A percentile compares a stretch with the other conserved stretches of the same genome.
Evolutionary conservation across 2,329 filamentous ascomycete genomes (phyloP).

Genomic region (Xenoacremonium recifei): DNA sequence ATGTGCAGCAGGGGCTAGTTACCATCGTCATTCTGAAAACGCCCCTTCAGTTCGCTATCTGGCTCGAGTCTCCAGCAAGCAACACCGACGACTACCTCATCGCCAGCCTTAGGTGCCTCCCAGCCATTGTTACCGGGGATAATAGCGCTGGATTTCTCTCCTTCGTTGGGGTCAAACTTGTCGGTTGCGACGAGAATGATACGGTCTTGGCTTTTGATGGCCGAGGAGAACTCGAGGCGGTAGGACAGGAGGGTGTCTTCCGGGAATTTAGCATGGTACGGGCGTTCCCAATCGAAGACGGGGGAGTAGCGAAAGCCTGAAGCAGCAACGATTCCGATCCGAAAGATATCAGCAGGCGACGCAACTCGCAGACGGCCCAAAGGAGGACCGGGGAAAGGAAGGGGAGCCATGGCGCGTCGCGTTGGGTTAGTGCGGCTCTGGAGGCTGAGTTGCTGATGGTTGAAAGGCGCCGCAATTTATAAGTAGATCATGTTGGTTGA

Average conservation of each 20-base stretch:
- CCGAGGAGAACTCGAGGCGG: neutral
- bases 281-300: conserved; percentile 5
- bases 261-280: conserved; percentile 1
- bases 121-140: conserved; percentile 2
- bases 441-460: too few relatives aligned
- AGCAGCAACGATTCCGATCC: conserved; percentile 3
- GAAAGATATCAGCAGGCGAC: neutral
- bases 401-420: too few relatives aligned
- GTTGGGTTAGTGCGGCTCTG: too few relatives aligned
- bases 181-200: conserved; percentile 4
- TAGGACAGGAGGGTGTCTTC: conserved; percentile 4
- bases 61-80: conserved; percentile 1
- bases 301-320: conserved; percentile 3
- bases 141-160: conserved; percentile 1
- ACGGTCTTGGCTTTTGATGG: neutral
- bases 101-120: neutral
- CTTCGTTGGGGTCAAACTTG: conserved; percentile 1
- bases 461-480: too few relatives aligned
- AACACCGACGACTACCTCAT: conserved; percentile 3
- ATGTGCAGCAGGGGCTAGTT: too few relatives aligned
- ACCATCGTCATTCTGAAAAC: too few relatives aligned
- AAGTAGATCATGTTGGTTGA: too few relatives aligned
- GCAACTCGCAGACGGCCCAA: too few relatives aligned
- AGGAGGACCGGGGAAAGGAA: too few relatives aligned
- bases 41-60: neutral